phyloP scores from a whole-genome alignment of 345 rosid species.

The Citrus medica region DNA sequence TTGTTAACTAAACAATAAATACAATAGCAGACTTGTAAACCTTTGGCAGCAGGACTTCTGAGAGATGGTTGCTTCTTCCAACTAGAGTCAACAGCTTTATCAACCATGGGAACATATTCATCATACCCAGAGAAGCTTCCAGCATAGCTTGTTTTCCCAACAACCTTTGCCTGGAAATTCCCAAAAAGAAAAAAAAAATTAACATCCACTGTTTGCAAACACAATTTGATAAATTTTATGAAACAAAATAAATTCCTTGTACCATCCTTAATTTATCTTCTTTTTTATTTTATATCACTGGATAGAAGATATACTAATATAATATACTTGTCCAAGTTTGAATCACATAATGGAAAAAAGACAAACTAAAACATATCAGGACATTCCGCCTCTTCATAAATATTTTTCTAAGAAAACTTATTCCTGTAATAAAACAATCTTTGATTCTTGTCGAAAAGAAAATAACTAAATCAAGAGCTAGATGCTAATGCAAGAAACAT shows the following conservation, averaged over 20 bases:
- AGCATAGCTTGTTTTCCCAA: constrained; percentile 60
- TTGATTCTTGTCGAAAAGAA: not conserved
- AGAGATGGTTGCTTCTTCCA: constrained; percentile 70
- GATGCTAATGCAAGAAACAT: not conserved
- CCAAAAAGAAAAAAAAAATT: constrained; percentile 4
- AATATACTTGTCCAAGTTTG: not conserved
- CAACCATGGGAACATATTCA: constrained; percentile 98
- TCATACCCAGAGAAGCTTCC: constrained; percentile 84
- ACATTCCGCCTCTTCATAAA: not conserved
- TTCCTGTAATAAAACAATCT: not conserved
- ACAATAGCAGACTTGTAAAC: constrained; percentile 26
- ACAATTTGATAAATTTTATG: not conserved
- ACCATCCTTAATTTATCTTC: not conserved
- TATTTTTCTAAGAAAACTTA: not conserved
- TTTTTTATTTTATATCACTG: not conserved
- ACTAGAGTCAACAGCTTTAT: constrained; percentile 86
- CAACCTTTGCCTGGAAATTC: constrained; percentile 56
- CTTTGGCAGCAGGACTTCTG: constrained; percentile 54
- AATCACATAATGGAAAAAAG: not conserved
- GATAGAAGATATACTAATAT: not conserved
- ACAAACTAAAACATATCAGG: not conserved
- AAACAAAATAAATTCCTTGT: not conserved
- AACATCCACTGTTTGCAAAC: not conserved
- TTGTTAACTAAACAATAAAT: not conserved
- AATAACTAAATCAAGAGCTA: not conserved